Base-by-base conservation (phyloP, 257 asterid genomes). In the Gentiana dahurica region DNA sequence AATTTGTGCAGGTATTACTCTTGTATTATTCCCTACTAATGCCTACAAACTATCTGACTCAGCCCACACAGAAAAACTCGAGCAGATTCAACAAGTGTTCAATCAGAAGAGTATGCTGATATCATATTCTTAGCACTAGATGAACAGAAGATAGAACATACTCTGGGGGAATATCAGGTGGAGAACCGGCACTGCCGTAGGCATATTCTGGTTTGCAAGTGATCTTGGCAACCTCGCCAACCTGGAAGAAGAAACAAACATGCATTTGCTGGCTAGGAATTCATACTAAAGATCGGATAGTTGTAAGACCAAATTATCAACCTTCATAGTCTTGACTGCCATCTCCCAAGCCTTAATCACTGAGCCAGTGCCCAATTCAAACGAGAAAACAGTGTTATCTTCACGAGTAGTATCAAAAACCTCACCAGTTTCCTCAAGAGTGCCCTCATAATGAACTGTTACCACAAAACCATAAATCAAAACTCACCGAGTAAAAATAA, bases 151-250 rank as follows among this genome's bases (percentile, higher is more conserved):
- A 15, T 39, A 57, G 36, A 4, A 67, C 51, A 67, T 85, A 91
- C 98, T 85, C 91, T 0, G 97, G 85, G 45, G 98, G 97, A 6
- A 91, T 70, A 67, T 91, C 98, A 34, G 98, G 98, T 41, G 96
- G 98, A 69, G 98, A 91, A 54, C 98, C 97, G 1, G 84, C 81
- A 58, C 85, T 84, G 57, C 97, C 98, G 66, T 91, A 91, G 49
- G 80, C 98, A 75, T 91, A 91, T 32, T 91, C 98, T 61, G 98
- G 95, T 79, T 83, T 80, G 81, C 98, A 87, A 34, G 93, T 91
- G 72, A 91, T 83, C 68, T 68, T 82, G 35, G 95, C 95, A 43
- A 87, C 80, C 82, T 91, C 98, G 38, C 98, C 93, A 67, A 81
- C 95, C 98, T 91, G 78, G 69, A 69, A 36, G 24, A 55, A 58